Base-by-base conservation (phyloP, 202 grass and related monocot genomes). In the Setaria viridis region DNA sequence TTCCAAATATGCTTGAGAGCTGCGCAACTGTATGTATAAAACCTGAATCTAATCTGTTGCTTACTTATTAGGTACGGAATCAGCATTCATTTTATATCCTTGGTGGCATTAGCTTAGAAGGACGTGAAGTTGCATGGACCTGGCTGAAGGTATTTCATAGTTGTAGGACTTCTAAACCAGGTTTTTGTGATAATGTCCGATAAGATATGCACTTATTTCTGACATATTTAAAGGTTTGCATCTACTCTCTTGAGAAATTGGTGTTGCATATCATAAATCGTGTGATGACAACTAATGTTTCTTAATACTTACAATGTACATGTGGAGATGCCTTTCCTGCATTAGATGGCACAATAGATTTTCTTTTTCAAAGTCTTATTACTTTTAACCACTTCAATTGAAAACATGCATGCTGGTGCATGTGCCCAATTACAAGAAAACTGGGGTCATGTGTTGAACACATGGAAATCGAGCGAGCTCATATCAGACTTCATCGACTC, bases 21-120 rank as follows among this genome's bases (percentile, higher is more conserved):
- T 51, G 13, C 4, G n/a, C 64, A 82, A 66, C 68, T 67, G 49
- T 42, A 37, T 72, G 41, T 81, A 49, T 72, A 72, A 1, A 33
- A 30, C 10, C 46, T 29, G 8, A 74, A 59, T 72, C 64, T 92
- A 64, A 76, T 82, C 25, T 56, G 17, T 54, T n/a, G 47, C 19
- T 87, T 85, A 19, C n/a, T 83, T 76, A 30, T 86, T 71, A 97
- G 94, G 94, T 97, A 59, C 86, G 90, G 39, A 93, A 94, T 84
- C 95, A 97, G 74, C 92, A 94, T 93, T 91, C 90, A 67, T 45
- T 85, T 81, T 97, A 91, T 91, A 80, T 90, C 48, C 92, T 94
- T 85, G 74, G 84, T 78, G 87, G 85, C 67, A 88, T 93, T 86
- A 88, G 87, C 42, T 90, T 79, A 69, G 77, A 97, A 90, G 95